Percentiles rank a stretch among this genome's conserved stretches.
phyloP scores from a whole-genome alignment of 441 rosid species.

The Biscutella auriculata region DNA sequence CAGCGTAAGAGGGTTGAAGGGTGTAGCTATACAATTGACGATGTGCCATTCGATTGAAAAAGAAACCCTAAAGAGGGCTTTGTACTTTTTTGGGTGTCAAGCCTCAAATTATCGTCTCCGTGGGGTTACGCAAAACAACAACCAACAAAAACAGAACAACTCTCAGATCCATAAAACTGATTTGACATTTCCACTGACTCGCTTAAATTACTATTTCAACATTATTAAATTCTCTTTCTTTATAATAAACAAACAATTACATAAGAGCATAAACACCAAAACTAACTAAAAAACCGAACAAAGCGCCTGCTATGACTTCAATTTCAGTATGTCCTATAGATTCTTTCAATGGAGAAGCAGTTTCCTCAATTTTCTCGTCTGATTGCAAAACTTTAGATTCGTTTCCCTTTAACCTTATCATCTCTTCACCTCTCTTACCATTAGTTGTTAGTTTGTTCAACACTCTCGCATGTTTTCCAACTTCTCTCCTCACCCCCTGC shows the following conservation, averaged over 20 bases:
- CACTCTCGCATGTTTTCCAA: slow-evolving; percentile 63
- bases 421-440: slow-evolving; percentile 16
- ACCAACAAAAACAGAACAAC: not conserved
- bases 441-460: slow-evolving; percentile 35
- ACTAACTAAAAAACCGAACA: slow-evolving; percentile 57
- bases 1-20: slow-evolving; percentile 24
- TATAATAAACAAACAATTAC: slow-evolving; percentile 1
- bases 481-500: slow-evolving; percentile 92
- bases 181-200: slow-evolving; percentile 8
- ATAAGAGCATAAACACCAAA: slow-evolving; percentile 29
- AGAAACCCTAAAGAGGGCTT: slow-evolving; percentile 25
- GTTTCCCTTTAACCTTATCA: slow-evolving; percentile 10
- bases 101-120: slow-evolving; percentile 2
- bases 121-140: not conserved
- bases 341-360: slow-evolving; percentile 41
- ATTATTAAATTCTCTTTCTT: not conserved
- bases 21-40: slow-evolving; percentile 39
- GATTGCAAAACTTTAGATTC: slow-evolving; percentile 5
- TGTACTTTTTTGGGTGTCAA: not conserved
- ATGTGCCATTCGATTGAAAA: slow-evolving; percentile 35
- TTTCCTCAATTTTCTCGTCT: slow-evolving; percentile 20
- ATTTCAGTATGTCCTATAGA: slow-evolving; percentile 79
- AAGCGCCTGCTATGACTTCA: slow-evolving; percentile 72
- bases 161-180: slow-evolving; percentile 14
- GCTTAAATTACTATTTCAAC: not conserved